These are phyloP conservation scores for Nakazawaea wyomingensis DNA, from an alignment of 805 yeast genomes.

Conservation along the genomic window DNA sequence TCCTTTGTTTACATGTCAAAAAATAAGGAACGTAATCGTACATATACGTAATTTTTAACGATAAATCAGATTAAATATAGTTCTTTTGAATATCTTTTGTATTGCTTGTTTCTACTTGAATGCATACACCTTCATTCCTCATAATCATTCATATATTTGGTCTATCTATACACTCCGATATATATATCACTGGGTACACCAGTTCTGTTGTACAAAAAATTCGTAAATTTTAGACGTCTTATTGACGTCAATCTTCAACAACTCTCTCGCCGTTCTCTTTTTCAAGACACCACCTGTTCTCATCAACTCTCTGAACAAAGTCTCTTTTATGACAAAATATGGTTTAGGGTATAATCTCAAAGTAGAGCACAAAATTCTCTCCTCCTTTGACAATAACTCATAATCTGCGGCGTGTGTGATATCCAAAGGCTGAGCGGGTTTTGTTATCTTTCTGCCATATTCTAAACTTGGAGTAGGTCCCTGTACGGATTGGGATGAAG, in stretches of 20 bases:
- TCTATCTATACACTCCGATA: not conserved
- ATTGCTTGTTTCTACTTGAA: not conserved
- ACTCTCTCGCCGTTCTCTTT: conserved; percentile 79
- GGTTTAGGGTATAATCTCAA: conserved; percentile 89
- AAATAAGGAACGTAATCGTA: too few relatives aligned
- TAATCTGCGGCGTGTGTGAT: conserved; percentile 77
- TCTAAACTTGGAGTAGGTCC: conserved; percentile 14
- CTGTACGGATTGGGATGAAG: conserved; percentile 10
- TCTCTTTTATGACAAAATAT: conserved; percentile 86
- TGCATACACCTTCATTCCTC: not conserved
- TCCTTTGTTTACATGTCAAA: too few relatives aligned
- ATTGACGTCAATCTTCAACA: conserved; percentile 76
- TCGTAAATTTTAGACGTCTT: conserved; percentile 88
- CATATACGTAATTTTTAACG: too few relatives aligned
- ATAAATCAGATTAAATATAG: too few relatives aligned
- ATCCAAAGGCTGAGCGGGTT: conserved; percentile 47
- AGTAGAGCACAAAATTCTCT: conserved; percentile 77
- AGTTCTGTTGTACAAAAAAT: conserved; percentile 86
- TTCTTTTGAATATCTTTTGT: too few relatives aligned
- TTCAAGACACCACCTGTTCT: conserved; percentile 80
- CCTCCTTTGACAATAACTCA: conserved; percentile 80
- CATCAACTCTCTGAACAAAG: conserved; percentile 79
- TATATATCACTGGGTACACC: conserved; percentile 42
- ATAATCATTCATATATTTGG: not conserved
- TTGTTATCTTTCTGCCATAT: conserved; percentile 37